Percentiles rank a stretch among this genome's conserved stretches.
Evolutionary conservation across 257 asterid genomes (phyloP).

Genomic region (Petrea volubilis): DNA sequence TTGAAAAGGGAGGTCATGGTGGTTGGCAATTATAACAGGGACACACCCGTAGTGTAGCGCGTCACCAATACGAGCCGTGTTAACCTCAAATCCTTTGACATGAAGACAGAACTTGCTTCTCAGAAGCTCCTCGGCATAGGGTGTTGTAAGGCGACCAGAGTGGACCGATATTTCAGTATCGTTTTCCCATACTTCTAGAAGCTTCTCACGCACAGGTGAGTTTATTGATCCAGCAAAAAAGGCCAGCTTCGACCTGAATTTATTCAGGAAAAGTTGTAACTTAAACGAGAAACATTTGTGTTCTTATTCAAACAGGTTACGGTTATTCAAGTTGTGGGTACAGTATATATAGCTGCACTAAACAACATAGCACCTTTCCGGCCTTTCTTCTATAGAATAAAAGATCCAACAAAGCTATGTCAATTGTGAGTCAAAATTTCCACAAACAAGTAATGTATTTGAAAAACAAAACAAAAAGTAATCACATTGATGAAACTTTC

Average conservation of each 20-base stretch:
- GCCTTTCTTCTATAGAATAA: neutral
- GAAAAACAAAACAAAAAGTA: neutral
- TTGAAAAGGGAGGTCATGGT: constrained; percentile 86
- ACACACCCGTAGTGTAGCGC: constrained; percentile 80
- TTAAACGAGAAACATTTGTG: constrained; percentile 7
- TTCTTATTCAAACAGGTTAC: neutral
- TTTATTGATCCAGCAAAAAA: constrained; percentile 82
- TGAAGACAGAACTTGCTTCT: constrained; percentile 87
- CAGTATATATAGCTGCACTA: neutral
- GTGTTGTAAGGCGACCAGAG: constrained; percentile 49
- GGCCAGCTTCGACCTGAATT: constrained; percentile 63
- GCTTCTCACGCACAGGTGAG: constrained; percentile 86
- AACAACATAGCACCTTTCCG: neutral
- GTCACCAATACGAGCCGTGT: constrained; percentile 90
- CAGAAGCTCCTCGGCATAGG: constrained; percentile 64
- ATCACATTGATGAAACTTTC: neutral
- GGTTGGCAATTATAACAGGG: constrained; percentile 87
- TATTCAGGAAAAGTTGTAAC: neutral
- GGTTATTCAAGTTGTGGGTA: neutral
- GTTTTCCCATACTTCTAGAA: constrained; percentile 71
- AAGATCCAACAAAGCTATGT: neutral
- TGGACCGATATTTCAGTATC: constrained; percentile 67
- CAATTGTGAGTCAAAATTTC: neutral
- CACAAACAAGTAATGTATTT: neutral
- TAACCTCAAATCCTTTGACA: constrained; percentile 88